Conservation (phyloP, 495 filamentous ascomycete species). For the Aspergillus bertholletiae region DNA sequence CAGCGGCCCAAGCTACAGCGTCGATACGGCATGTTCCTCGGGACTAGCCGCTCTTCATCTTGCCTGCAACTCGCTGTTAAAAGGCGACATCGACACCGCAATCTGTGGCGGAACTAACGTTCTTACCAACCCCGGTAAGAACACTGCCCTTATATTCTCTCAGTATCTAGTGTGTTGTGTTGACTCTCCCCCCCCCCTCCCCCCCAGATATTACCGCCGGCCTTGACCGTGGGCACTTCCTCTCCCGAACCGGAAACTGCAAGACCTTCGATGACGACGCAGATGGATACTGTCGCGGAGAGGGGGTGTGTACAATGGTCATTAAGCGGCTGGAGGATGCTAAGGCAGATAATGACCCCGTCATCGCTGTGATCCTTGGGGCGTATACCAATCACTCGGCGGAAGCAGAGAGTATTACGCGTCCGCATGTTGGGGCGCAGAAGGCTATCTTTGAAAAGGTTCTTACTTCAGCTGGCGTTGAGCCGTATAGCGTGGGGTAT, state of each 20-base stretch:
- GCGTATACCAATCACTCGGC: conserved; percentile 71
- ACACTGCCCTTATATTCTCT: neutral
- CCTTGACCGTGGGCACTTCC: conserved; percentile 71
- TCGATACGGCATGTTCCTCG: conserved; percentile 88
- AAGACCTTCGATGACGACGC: conserved; percentile 74
- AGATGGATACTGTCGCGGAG: conserved; percentile 75
- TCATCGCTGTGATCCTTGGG: conserved; percentile 64
- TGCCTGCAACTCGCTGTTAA: conserved; percentile 75
- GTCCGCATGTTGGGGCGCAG: conserved; percentile 70
- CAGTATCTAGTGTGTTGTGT: too few species aligned
- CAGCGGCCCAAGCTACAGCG: conserved; percentile 74
- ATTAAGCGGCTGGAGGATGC: conserved; percentile 74
- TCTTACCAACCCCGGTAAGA: conserved; percentile 75
- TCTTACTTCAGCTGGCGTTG: conserved; percentile 61
- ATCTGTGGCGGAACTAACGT: conserved; percentile 77
- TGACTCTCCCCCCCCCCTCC: neutral
- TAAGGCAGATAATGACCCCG: conserved; percentile 62
- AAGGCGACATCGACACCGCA: conserved; percentile 78
- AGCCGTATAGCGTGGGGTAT: conserved; percentile 70
- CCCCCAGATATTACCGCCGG: conserved; percentile 65
- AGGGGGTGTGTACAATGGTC: conserved; percentile 65
- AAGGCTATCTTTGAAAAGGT: conserved; percentile 60
- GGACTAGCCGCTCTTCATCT: conserved; percentile 79
- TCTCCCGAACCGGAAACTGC: conserved; percentile 74
- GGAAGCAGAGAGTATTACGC: conserved; percentile 74